These are phyloP conservation scores for Pholiota adiposa DNA, from an alignment of 1,284 basidiomycete genomes.

Conservation along the genomic window DNA sequence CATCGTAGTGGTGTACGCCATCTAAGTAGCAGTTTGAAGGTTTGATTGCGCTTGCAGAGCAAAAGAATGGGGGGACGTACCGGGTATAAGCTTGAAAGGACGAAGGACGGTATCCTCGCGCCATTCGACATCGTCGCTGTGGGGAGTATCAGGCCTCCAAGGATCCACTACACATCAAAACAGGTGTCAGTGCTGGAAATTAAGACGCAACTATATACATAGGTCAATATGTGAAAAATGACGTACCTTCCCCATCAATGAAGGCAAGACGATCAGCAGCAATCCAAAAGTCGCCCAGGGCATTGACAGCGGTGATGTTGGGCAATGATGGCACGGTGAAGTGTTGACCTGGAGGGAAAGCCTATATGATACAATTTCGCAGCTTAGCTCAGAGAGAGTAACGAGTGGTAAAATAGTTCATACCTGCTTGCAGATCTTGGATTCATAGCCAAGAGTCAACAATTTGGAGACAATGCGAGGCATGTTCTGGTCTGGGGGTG, in stretches of 20 bases:
- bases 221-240: too few species aligned
- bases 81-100: slow-evolving; percentile 90
- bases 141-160: slow-evolving; percentile 88
- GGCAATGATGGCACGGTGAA: slow-evolving; percentile 75
- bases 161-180: too few species aligned
- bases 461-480: slow-evolving; percentile 78
- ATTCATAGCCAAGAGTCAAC: slow-evolving; percentile 77
- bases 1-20: slow-evolving; percentile 91
- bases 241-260: slow-evolving; percentile 80
- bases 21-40: slow-evolving; percentile 42
- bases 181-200: too few species aligned
- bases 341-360: slow-evolving; percentile 80
- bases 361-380: slow-evolving; percentile 41
- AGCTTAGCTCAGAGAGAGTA: too few species aligned
- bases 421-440: slow-evolving; percentile 77
- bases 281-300: slow-evolving; percentile 77
- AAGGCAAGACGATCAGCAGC: slow-evolving; percentile 81
- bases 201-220: too few species aligned
- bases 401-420: neutral
- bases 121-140: slow-evolving; percentile 75
- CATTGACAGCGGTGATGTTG: slow-evolving; percentile 82
- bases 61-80: slow-evolving; percentile 44
- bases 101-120: slow-evolving; percentile 73
- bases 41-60: neutral
- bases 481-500: slow-evolving; percentile 64